Percentiles rank a stretch among this genome's conserved stretches.
These are phyloP conservation scores for Aspergillus pseudoviridinutans DNA, from an alignment of 2,329 filamentous ascomycete species.

Conservation along the genomic window DNA sequence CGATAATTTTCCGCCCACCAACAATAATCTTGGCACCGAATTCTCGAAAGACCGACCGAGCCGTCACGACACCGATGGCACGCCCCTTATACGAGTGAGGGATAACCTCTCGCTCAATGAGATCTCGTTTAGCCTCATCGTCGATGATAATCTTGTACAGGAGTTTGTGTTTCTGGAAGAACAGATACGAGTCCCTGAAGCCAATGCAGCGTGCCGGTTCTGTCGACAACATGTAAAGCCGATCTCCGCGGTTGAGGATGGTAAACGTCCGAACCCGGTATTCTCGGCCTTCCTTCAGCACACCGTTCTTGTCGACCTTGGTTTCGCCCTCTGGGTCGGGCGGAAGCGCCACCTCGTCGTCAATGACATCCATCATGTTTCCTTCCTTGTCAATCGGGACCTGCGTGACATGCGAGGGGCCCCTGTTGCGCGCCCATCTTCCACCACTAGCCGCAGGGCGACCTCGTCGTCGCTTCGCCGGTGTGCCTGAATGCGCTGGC, in stretches of 20 bases:
- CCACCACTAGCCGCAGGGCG: conserved; percentile 53
- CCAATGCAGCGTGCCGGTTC: conserved; percentile 95
- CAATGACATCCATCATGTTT: conserved; percentile 80
- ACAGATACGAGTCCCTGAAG: conserved; percentile 95
- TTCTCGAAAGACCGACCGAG: conserved; percentile 92
- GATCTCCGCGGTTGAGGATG: conserved; percentile 73
- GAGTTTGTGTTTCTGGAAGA: conserved; percentile 96
- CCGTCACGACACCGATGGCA: conserved; percentile 93
- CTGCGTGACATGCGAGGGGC: conserved; percentile 71
- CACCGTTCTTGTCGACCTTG: conserved; percentile 88
- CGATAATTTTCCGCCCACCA: conserved; percentile 76
- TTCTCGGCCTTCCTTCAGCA: conserved; percentile 76
- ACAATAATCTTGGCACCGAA: conserved; percentile 94
- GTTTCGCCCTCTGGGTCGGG: conserved; percentile 83
- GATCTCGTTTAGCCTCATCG: conserved; percentile 92
- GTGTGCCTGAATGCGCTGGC: conserved; percentile 47
- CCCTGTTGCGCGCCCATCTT: conserved; percentile 70
- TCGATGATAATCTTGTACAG: conserved; percentile 98
- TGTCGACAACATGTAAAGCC: conserved; percentile 97
- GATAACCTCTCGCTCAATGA: conserved; percentile 93
- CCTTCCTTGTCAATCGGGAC: conserved; percentile 92
- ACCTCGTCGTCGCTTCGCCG: conserved; percentile 56
- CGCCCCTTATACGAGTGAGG: conserved; percentile 98
- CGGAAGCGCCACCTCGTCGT: conserved; percentile 87
- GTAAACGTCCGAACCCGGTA: conserved; percentile 96